A percentile compares a stretch with the other conserved stretches of the same genome.
Evolutionary conservation across 2,329 filamentous ascomycete species (phyloP).

Genomic region (Neocatenulostroma microsporum): DNA sequence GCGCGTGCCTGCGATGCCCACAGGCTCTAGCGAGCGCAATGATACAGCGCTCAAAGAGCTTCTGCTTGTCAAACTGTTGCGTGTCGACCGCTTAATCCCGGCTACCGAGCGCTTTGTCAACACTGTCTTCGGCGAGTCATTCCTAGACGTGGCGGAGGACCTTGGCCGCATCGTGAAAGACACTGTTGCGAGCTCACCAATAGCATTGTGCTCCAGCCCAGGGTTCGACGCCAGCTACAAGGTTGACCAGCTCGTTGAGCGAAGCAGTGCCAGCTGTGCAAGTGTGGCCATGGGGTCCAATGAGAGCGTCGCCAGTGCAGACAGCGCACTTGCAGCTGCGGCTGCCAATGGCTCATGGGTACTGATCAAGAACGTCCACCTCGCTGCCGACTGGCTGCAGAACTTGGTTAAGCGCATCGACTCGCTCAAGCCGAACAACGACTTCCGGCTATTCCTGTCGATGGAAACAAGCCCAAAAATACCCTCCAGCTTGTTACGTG

Average conservation of each 20-base stretch:
- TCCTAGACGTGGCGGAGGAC: slow-evolving; percentile 80
- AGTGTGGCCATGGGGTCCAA: slow-evolving; percentile 99
- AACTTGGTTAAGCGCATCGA: slow-evolving; percentile 96
- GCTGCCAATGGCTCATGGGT: slow-evolving; percentile 93
- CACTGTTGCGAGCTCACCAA: slow-evolving; percentile 74
- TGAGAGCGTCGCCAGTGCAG: slow-evolving; percentile 82
- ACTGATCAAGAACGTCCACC: slow-evolving; percentile 95
- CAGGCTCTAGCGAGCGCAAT: slow-evolving; percentile 62
- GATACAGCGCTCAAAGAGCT: slow-evolving; percentile 77
- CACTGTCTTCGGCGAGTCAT: slow-evolving; percentile 71
- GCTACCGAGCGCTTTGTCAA: slow-evolving; percentile 84
- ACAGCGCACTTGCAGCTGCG: slow-evolving; percentile 90
- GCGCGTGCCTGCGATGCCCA: slow-evolving; percentile 70
- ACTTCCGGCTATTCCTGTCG: slow-evolving; percentile 92
- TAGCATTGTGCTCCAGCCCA: slow-evolving; percentile 87
- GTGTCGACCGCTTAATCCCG: slow-evolving; percentile 90
- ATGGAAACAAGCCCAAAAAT: slow-evolving; percentile 98
- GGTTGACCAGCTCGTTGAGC: slow-evolving; percentile 87
- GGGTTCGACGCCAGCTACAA: slow-evolving; percentile 99
- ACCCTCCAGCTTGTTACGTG: slow-evolving; percentile 86
- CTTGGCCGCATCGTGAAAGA: slow-evolving; percentile 76
- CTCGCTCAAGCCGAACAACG: slow-evolving; percentile 82
- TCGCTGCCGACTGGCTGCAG: slow-evolving; percentile 92
- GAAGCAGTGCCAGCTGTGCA: slow-evolving; percentile 72
- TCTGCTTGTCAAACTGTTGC: slow-evolving; percentile 86